Conservation (phyloP, 345 rosid genomes). For the Moringa oleifera region DNA sequence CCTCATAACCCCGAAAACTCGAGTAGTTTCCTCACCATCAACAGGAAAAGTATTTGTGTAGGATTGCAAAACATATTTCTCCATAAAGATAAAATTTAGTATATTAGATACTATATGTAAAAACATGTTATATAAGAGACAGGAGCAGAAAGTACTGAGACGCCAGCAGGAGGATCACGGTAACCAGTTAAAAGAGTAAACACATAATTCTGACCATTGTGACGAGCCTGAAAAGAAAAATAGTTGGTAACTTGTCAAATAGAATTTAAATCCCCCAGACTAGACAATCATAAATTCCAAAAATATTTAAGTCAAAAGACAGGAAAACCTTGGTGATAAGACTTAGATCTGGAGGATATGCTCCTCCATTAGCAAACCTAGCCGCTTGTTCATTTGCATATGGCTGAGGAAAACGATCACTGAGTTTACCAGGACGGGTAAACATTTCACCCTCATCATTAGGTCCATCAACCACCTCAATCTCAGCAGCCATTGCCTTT, state of each 20-base stretch:
- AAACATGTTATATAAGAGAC: neutral
- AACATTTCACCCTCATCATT: conserved; percentile 99
- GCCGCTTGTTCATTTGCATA: conserved; percentile 93
- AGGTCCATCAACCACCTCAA: conserved; percentile 98
- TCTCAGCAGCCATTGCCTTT: conserved; percentile 99
- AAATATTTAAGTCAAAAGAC: conserved; percentile 9
- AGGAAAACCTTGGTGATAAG: conserved; percentile 83
- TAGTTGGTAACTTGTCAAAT: conserved; percentile 6
- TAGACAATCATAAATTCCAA: conserved; percentile 4
- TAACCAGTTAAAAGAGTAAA: conserved; percentile 96
- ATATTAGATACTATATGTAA: neutral
- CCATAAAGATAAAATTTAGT: too few species aligned
- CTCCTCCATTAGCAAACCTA: conserved; percentile 99
- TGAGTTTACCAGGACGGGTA: conserved; percentile 96
- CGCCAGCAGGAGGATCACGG: conserved; percentile 99
- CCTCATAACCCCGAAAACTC: too few species aligned
- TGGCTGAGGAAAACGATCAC: conserved; percentile 94
- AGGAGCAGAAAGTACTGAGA: conserved; percentile 40
- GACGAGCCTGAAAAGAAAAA: conserved; percentile 76
- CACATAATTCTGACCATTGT: conserved; percentile 96
- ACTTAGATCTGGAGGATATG: conserved; percentile 99
- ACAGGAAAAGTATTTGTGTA: neutral
- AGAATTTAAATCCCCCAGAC: neutral
- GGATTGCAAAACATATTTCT: too few species aligned
- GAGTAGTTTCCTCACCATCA: neutral